phyloP scores from a whole-genome alignment of 306 rosid genomes.

The Aeschynomene evenia region DNA sequence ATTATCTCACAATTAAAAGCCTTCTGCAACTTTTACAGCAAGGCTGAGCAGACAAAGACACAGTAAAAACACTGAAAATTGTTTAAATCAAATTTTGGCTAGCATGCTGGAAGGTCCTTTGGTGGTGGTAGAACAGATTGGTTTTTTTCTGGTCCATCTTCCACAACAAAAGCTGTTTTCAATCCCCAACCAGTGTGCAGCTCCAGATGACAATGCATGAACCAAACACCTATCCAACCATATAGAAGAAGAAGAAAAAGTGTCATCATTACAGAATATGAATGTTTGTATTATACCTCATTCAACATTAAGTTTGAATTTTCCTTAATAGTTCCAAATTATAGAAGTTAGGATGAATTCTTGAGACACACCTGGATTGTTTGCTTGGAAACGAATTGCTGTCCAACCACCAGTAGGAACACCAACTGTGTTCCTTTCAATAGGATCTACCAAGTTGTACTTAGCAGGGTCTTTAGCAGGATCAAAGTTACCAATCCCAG shows the following conservation, averaged over 20 bases:
- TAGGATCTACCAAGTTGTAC: conserved; percentile 72
- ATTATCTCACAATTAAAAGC: not conserved
- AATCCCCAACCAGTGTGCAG: conserved; percentile 86
- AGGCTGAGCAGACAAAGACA: not conserved
- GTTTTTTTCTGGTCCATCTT: conserved; percentile 61
- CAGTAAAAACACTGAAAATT: not conserved
- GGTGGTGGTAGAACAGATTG: conserved; percentile 73
- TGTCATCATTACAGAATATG: not conserved
- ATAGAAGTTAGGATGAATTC: not conserved
- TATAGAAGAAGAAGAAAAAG: not conserved
- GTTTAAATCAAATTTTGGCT: not conserved
- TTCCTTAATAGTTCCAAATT: not conserved
- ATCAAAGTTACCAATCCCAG: conserved; percentile 74
- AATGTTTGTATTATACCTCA: not conserved
- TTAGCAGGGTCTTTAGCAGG: conserved; percentile 62
- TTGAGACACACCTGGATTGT: conserved; percentile 64
- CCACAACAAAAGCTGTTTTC: conserved; percentile 74
- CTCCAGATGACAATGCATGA: conserved; percentile 80
- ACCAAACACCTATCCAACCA: conserved; percentile 68
- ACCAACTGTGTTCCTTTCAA: conserved; percentile 80
- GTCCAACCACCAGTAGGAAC: conserved; percentile 87
- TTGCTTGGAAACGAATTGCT: conserved; percentile 69
- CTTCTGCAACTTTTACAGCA: conserved; percentile 1
- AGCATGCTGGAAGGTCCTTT: conserved; percentile 36
- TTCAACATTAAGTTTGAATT: not conserved